Evolutionary conservation across 352 stramenopile genomes (phyloP), one percentile per base, ranked within the genome.

Genomic region (Pythium folliculosum): DNA sequence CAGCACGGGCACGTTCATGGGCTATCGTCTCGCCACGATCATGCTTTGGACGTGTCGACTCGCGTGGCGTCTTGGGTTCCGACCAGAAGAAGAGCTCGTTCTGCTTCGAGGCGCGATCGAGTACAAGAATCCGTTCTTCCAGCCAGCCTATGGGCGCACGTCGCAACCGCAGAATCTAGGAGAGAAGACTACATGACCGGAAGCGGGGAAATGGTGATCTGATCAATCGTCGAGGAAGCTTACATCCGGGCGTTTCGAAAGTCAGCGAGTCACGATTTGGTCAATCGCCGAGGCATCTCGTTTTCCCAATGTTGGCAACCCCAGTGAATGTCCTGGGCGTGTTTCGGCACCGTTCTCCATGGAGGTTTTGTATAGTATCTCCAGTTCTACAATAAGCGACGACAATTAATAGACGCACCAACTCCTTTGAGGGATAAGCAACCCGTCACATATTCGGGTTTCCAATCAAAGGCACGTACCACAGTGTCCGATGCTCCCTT

Each of bases 61-160:
- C 3, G 43, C 38, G 19, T 67, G 47, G 50, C 25, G 58, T 10
- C 52, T 71, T 47, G 59, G 40, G 6, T 58, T 62, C 14, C 43
- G 50, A 1, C 49, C 49, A 2, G 65, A 67, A 53, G 30, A 59
- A 16, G 65, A 71, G 22, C 32, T 71, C 10, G 57, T 71, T 7
- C 37, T 71, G 22, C 22, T 71, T 3, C 56, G 65, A 27, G 51
- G 65, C 23, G 50, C 65, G 10, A 30, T 70, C 0, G 64, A 70
- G 40, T 70, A 65, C 23, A 51, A 40, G 3, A 70, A 65, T 56
- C 64, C 64, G n/a, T 70, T 65, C 45, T 70, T 64, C 47, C 43
- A 58, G 7, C 62, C 45, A 1, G 61, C 27, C 0, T 56, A 67
- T 27, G 54, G 51, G n/a, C 40, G 61, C 30, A 21, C 9, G 27